These are phyloP conservation scores for Coniochaeta sp. DNA, from an alignment of 2,329 filamentous ascomycete genomes.

Conservation along the genomic window DNA sequence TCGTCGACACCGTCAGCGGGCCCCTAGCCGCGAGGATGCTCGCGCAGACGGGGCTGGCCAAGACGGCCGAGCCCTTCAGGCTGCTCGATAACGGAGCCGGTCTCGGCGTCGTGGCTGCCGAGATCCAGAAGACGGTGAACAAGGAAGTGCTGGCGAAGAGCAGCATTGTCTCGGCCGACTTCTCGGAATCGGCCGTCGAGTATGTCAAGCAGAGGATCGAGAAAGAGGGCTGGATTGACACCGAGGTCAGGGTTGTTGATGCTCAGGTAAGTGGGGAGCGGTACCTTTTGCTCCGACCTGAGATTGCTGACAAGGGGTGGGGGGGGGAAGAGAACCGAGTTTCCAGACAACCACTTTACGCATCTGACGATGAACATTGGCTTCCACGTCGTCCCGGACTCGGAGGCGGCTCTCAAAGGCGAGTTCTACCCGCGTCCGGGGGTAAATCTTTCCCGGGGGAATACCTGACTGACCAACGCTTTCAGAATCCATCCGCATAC, in stretches of 20 bases:
- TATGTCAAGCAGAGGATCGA: constrained; percentile 28
- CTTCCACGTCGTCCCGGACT: constrained; percentile 19
- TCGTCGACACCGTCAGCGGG: constrained; percentile 9
- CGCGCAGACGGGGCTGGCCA: constrained; percentile 21
- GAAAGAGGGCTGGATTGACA: constrained; percentile 37
- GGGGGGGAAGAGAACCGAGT: constrained; percentile 16
- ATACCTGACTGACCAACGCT: constrained; percentile 7
- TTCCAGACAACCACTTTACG: constrained; percentile 10
- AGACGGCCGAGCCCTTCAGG: constrained; percentile 20
- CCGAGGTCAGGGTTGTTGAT: constrained; percentile 34
- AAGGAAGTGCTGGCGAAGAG: constrained; percentile 30
- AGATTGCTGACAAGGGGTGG: not conserved
- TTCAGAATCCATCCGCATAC: constrained; percentile 51
- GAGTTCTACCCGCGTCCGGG: not conserved
- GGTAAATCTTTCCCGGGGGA: not conserved
- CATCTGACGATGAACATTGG: constrained; percentile 18
- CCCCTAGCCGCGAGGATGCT: constrained; percentile 18
- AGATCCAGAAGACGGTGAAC: constrained; percentile 32
- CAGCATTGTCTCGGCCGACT: constrained; percentile 42
- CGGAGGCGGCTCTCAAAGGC: constrained; percentile 18
- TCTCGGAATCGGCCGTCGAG: constrained; percentile 32
- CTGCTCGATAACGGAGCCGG: constrained; percentile 49
- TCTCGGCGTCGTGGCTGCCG: constrained; percentile 38
- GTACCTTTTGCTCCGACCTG: not conserved
- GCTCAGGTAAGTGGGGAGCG: constrained; percentile 31